Percentiles rank a stretch among this genome's conserved stretches.
These are phyloP conservation scores for Ascochyta pisi DNA, from an alignment of 2,329 filamentous ascomycete species.

Conservation along the genomic window DNA sequence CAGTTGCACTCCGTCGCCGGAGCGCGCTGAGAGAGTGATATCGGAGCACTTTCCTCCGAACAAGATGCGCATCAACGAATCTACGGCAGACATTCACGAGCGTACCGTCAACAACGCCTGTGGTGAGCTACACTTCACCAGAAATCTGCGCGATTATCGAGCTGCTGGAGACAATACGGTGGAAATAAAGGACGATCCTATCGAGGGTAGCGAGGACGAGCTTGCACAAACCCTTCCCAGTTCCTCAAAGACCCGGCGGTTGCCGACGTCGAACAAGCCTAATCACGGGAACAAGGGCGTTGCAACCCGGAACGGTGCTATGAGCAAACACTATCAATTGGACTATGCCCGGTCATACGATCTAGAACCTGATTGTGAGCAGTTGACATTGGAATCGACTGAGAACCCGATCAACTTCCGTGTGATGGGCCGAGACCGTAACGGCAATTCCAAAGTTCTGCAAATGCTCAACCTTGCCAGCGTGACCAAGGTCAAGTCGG, in stretches of 20 bases:
- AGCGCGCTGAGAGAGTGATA: background rate
- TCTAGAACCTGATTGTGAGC: background rate
- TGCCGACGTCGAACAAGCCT: constrained; percentile 6
- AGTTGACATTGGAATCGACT: constrained; percentile 3
- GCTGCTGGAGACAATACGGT: background rate
- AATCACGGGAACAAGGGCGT: constrained; percentile 1
- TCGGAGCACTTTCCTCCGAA: constrained; percentile 22
- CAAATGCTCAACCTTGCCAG: constrained; percentile 15
- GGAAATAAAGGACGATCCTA: background rate
- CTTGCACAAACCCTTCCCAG: constrained; percentile 14
- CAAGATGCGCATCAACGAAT: constrained; percentile 32
- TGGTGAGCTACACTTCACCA: background rate
- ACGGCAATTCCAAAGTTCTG: background rate
- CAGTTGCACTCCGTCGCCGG: background rate
- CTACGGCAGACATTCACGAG: constrained; percentile 11
- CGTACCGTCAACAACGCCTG: background rate
- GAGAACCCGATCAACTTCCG: background rate
- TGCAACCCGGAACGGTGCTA: background rate
- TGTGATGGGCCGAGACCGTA: constrained; percentile 1
- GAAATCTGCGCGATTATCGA: background rate
- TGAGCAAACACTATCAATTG: constrained; percentile 22
- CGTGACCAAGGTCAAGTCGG: constrained; percentile 22
- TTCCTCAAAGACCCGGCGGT: background rate
- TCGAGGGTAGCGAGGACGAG: constrained; percentile 26
- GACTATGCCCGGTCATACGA: constrained; percentile 26